Conservation (phyloP, 2,329 filamentous ascomycete genomes). For the Akanthomyces dipterigenus region DNA sequence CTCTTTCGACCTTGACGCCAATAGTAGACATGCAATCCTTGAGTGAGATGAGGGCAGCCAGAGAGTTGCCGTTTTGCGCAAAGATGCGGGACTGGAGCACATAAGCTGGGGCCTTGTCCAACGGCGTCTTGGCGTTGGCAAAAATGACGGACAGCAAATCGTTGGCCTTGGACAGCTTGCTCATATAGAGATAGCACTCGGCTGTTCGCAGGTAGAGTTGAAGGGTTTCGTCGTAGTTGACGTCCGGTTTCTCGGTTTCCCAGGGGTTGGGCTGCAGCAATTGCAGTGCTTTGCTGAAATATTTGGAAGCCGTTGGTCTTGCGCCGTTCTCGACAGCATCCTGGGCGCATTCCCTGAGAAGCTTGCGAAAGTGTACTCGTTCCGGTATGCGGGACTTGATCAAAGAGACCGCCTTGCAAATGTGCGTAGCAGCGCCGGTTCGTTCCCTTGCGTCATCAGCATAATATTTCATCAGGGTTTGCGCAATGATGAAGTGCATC, state of each 20-base stretch:
- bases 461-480: slow-evolving; percentile 70
- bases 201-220: slow-evolving; percentile 71
- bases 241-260: slow-evolving; percentile 62
- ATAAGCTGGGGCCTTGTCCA: slow-evolving; percentile 79
- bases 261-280: slow-evolving; percentile 78
- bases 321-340: slow-evolving; percentile 77
- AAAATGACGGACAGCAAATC: slow-evolving; percentile 65
- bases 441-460: slow-evolving; percentile 52
- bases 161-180: slow-evolving; percentile 60
- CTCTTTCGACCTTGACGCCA: slow-evolving; percentile 57
- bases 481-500: slow-evolving; percentile 89
- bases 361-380: slow-evolving; percentile 62
- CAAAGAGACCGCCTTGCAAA: slow-evolving; percentile 68
- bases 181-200: slow-evolving; percentile 77
- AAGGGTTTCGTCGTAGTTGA: slow-evolving; percentile 80
- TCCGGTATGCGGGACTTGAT: slow-evolving; percentile 59
- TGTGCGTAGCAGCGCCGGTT: slow-evolving; percentile 73
- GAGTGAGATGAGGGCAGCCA: slow-evolving; percentile 61
- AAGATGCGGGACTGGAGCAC: slow-evolving; percentile 76
- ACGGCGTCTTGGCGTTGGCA: slow-evolving; percentile 58
- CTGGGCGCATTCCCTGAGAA: slow-evolving; percentile 73
- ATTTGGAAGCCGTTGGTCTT: slow-evolving; percentile 72
- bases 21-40: slow-evolving; percentile 65
- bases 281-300: slow-evolving; percentile 67
- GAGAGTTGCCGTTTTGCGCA: slow-evolving; percentile 65